phyloP scores from a whole-genome alignment of 2,329 filamentous ascomycete genomes.

The Talaromyces verruculosus region DNA sequence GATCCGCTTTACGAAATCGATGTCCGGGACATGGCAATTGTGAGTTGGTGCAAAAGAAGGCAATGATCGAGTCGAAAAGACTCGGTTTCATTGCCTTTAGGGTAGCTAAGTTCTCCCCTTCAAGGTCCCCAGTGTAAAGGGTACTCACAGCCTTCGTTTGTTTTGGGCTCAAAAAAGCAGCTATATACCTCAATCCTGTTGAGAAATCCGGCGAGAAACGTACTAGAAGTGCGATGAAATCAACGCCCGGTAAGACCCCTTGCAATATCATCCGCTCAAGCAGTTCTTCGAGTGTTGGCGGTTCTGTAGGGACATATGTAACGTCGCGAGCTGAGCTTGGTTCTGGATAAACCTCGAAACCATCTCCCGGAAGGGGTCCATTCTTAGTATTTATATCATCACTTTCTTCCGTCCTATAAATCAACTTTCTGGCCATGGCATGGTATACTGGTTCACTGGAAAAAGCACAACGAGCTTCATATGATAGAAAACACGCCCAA shows the following conservation, averaged over 20 bases:
- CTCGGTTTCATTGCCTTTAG: slow-evolving; percentile 35
- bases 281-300: slow-evolving; percentile 55
- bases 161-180: slow-evolving; percentile 36
- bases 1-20: slow-evolving; percentile 27
- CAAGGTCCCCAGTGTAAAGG: slow-evolving; percentile 25
- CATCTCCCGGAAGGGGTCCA: slow-evolving; percentile 54
- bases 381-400: slow-evolving; percentile 11
- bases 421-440: slow-evolving; percentile 59
- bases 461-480: slow-evolving; percentile 45
- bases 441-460: slow-evolving; percentile 49
- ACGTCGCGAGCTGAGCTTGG: slow-evolving; percentile 58
- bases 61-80: slow-evolving; percentile 48
- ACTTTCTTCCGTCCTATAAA: slow-evolving; percentile 33
- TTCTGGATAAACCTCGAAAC: slow-evolving; percentile 54
- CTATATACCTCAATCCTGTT: slow-evolving; percentile 42
- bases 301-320: slow-evolving; percentile 56
- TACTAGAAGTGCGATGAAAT: slow-evolving; percentile 54
- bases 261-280: slow-evolving; percentile 51
- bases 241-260: slow-evolving; percentile 44
- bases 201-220: slow-evolving; percentile 41
- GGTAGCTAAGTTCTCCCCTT: slow-evolving; percentile 22
- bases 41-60: slow-evolving; percentile 38
- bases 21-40: slow-evolving; percentile 17
- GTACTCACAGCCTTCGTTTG: slow-evolving; percentile 35
- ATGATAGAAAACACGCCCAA: slow-evolving; percentile 64